Evolutionary conservation across 129 eudicot species (phyloP).

Genomic region (Rutidosis leptorrhynchoides): DNA sequence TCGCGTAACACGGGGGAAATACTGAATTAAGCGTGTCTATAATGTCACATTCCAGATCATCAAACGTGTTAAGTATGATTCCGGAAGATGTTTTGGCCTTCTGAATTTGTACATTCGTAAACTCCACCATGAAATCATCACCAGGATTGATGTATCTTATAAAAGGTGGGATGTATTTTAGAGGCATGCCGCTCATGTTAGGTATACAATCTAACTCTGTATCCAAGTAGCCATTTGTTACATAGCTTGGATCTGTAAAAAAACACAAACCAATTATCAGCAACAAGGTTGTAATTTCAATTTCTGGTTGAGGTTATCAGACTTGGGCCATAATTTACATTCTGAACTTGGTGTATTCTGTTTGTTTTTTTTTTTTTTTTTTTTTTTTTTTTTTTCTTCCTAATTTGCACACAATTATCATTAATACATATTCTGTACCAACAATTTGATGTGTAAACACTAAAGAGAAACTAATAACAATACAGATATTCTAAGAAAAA

Average conservation of each 20-base stretch:
- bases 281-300: neutral
- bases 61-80: constrained; percentile 35
- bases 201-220: constrained; percentile 37
- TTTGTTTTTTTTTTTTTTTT: too few relatives aligned
- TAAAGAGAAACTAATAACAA: neutral
- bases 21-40: constrained; percentile 21
- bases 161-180: constrained; percentile 39
- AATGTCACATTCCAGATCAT: constrained; percentile 28
- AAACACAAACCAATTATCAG: neutral
- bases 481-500: neutral
- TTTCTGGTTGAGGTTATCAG: too few relatives aligned
- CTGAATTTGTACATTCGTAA: constrained; percentile 14
- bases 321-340: too few relatives aligned
- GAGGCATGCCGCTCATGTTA: constrained; percentile 32
- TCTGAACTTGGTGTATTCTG: too few relatives aligned
- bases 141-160: constrained; percentile 31
- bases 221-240: constrained; percentile 37
- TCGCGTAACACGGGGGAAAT: constrained; percentile 30
- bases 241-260: constrained; percentile 30
- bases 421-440: neutral
- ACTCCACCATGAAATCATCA: constrained; percentile 38
- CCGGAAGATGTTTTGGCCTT: constrained; percentile 31
- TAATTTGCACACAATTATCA: too few relatives aligned
- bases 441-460: too few relatives aligned
- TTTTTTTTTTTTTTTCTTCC: too few relatives aligned